Evolutionary conservation across 164 flowering plant genomes (phyloP).

Genomic region (Saururus chinensis): DNA sequence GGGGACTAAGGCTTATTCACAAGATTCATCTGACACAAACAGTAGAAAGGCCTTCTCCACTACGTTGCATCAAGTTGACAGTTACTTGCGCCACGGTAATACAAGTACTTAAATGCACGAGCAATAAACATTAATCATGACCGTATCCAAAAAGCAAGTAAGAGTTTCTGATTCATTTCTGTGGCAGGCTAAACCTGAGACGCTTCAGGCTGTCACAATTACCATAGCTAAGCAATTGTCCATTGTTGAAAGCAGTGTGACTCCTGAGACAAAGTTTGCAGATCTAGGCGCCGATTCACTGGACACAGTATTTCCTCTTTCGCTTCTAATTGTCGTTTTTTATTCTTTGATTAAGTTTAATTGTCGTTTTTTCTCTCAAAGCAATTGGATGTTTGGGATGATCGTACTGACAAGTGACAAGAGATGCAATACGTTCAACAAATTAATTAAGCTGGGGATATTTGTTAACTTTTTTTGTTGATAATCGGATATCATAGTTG

Average conservation of each 20-base stretch:
- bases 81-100: conserved; percentile 33
- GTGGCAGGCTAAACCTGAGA: conserved; percentile 41
- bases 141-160: not conserved
- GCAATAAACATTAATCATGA: no score
- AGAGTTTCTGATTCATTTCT: not conserved
- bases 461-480: no score
- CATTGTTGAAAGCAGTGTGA: conserved; percentile 30
- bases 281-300: conserved; percentile 58
- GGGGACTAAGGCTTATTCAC: conserved; percentile 19
- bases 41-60: conserved; percentile 10
- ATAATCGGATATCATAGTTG: not conserved
- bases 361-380: not conserved
- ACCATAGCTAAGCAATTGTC: conserved; percentile 53
- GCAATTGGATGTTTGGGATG: no score
- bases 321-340: not conserved
- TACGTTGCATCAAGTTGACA: conserved; percentile 15
- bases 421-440: no score
- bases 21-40: conserved; percentile 12
- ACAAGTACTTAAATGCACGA: no score
- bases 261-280: conserved; percentile 44
- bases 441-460: no score
- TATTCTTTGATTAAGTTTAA: not conserved
- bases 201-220: conserved; percentile 34
- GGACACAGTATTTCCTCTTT: conserved; percentile 28
- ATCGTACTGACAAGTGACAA: no score